Evolutionary conservation across 2,329 filamentous ascomycete genomes (phyloP).

Genomic region (Volutella citrinella): DNA sequence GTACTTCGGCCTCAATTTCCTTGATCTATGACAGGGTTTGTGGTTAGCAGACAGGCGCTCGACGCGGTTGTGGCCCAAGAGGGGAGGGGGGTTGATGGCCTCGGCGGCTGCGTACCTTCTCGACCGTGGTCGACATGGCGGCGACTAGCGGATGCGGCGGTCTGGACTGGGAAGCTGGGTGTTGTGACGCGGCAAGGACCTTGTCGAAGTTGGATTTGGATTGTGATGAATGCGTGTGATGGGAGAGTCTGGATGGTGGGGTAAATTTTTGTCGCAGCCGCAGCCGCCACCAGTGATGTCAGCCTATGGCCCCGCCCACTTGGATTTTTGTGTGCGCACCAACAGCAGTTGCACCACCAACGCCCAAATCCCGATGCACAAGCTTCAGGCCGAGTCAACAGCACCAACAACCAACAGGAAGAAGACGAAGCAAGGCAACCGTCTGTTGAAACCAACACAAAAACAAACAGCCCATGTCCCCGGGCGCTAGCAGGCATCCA

Average conservation of each 20-base stretch:
- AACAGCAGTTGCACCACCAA: slow-evolving; percentile 1
- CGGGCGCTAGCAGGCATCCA: too few species aligned
- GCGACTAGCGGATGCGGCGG: slow-evolving; percentile 18
- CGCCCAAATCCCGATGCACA: too few species aligned
- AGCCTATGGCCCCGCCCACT: slow-evolving; percentile 17
- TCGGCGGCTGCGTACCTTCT: slow-evolving; percentile 65
- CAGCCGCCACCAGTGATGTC: slow-evolving; percentile 31
- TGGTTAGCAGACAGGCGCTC: slow-evolving; percentile 33
- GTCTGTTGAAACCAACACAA: too few species aligned
- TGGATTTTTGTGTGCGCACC: background rate
- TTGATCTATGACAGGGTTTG: slow-evolving; percentile 67
- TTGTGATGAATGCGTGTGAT: slow-evolving; percentile 19
- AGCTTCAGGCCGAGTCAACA: too few species aligned
- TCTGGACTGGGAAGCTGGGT: slow-evolving; percentile 1
- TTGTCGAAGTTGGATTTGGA: too few species aligned
- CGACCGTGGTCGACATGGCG: slow-evolving; percentile 94
- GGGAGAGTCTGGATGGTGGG: slow-evolving; percentile 32
- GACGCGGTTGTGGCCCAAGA: slow-evolving; percentile 8
- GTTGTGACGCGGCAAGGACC: too few species aligned
- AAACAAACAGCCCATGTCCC: too few species aligned
- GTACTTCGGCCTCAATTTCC: slow-evolving; percentile 90
- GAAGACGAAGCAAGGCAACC: too few species aligned
- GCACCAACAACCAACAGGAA: too few species aligned
- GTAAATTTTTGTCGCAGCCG: slow-evolving; percentile 34
- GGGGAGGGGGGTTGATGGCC: slow-evolving; percentile 3